Conservation (phyloP, 768 basidiomycete species). For the Auricularia sp. region DNA sequence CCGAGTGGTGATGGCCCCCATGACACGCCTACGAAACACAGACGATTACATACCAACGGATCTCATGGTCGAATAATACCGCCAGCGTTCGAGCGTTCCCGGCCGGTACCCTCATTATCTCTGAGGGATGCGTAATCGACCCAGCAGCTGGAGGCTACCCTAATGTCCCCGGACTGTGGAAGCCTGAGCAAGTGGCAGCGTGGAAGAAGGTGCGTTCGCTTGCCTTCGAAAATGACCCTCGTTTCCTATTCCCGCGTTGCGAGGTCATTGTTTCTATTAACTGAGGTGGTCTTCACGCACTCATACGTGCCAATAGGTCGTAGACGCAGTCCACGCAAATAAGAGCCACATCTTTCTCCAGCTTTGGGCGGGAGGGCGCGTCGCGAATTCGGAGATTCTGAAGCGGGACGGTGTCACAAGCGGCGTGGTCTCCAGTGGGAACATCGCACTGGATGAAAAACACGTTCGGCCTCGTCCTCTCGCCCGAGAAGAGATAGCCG, state of each 20-base stretch:
- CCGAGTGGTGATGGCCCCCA: conserved; percentile 15
- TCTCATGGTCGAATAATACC: conserved; percentile 10
- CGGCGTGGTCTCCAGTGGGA: conserved; percentile 4
- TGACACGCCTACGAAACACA: conserved; percentile 15
- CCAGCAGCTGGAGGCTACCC: conserved; percentile 17
- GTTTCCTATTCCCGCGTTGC: background rate
- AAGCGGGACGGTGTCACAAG: background rate
- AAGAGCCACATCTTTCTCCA: conserved; percentile 44
- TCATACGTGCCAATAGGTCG: conserved; percentile 28
- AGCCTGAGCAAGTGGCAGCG: conserved; percentile 39
- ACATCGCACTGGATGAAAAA: background rate
- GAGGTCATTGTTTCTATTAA: no score
- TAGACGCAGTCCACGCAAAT: conserved; percentile 45
- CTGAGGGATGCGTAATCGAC: conserved; percentile 26
- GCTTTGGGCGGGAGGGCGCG: conserved; percentile 47
- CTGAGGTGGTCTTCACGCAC: no score
- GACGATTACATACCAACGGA: conserved; percentile 11
- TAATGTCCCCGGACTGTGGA: conserved; percentile 56
- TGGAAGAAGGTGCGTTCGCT: conserved; percentile 40
- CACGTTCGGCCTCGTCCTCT: conserved; percentile 25
- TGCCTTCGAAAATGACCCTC: background rate
- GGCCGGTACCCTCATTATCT: conserved; percentile 22
- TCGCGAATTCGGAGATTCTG: conserved; percentile 13
- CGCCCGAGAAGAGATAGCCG: conserved; percentile 36
- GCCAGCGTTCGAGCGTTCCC: conserved; percentile 9